phyloP scores from a whole-genome alignment of 495 filamentous ascomycete species.

The Penicillium fimorum region DNA sequence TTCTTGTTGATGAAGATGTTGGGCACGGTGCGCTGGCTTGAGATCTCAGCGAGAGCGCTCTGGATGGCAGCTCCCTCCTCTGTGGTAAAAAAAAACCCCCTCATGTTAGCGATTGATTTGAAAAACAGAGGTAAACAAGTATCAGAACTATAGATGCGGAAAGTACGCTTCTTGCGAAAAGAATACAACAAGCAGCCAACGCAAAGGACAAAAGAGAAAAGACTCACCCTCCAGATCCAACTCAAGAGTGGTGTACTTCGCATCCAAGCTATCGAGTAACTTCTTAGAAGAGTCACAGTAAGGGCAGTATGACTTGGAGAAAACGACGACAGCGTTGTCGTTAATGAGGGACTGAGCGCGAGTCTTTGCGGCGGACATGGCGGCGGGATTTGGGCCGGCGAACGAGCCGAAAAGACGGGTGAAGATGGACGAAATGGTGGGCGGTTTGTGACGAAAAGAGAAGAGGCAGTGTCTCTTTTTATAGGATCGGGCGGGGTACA shows the following conservation, averaged over 20 bases:
- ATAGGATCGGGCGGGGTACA: conserved; percentile 2
- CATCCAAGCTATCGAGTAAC: conserved; percentile 64
- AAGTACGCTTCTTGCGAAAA: not conserved
- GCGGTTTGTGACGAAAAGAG: conserved; percentile 24
- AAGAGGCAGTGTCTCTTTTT: conserved; percentile 18
- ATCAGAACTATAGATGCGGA: not conserved
- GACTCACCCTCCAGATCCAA: conserved; percentile 77
- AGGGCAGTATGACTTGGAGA: conserved; percentile 97
- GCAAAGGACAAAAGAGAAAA: not conserved
- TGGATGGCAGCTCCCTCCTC: conserved; percentile 84
- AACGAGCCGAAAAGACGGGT: conserved; percentile 70
- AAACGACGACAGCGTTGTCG: conserved; percentile 90
- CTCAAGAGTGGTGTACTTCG: conserved; percentile 74
- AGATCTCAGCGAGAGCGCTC: conserved; percentile 75
- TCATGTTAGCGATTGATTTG: conserved; percentile 4
- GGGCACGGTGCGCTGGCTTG: conserved; percentile 80
- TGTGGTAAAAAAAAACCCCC: conserved; percentile 27
- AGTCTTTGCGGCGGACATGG: conserved; percentile 80
- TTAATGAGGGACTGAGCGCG: conserved; percentile 87
- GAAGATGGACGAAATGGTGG: conserved; percentile 75
- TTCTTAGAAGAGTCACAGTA: conserved; percentile 82
- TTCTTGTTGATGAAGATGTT: conserved; percentile 89
- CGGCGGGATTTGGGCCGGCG: conserved; percentile 53
- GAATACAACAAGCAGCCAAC: not conserved
- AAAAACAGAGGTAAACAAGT: not conserved